phyloP scores from a whole-genome alignment of 2,329 filamentous ascomycete species.

The Cladosporium oxysporum region DNA sequence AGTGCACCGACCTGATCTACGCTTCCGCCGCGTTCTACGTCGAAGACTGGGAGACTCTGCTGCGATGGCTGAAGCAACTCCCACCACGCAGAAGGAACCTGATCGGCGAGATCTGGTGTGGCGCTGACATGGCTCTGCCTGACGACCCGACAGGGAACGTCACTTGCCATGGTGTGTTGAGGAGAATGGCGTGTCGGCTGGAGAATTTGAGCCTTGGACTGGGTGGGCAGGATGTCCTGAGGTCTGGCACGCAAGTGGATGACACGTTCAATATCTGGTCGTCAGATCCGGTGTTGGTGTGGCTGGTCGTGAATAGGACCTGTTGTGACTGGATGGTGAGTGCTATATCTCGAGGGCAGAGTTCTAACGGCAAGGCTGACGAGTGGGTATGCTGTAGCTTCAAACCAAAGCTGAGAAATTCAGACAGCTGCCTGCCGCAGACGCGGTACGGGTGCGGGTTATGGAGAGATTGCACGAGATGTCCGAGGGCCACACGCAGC shows the following conservation, averaged over 20 bases:
- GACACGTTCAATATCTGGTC: neutral
- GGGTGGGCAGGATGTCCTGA: neutral
- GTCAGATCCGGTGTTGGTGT: neutral
- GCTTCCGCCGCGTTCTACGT: neutral
- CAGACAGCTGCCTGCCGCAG: neutral
- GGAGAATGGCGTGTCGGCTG: neutral
- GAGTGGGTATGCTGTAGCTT: neutral
- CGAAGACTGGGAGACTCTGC: neutral
- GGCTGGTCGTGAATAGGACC: neutral
- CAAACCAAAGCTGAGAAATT: neutral
- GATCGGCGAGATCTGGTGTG: neutral
- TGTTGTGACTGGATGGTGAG: neutral
- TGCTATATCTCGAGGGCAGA: neutral
- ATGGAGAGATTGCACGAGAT: neutral
- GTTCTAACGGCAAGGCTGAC: neutral
- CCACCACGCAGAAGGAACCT: neutral
- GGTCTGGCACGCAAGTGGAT: neutral
- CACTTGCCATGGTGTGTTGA: neutral
- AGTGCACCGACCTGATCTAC: neutral
- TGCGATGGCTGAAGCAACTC: neutral
- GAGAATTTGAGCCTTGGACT: neutral
- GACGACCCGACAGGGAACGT: neutral
- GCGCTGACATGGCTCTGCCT: neutral
- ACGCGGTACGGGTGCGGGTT: neutral
- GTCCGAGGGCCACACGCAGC: neutral